These are phyloP conservation scores for Leptomonas pyrrhocoris DNA, from an alignment of 208 protist genomes.

Conservation along the genomic window DNA sequence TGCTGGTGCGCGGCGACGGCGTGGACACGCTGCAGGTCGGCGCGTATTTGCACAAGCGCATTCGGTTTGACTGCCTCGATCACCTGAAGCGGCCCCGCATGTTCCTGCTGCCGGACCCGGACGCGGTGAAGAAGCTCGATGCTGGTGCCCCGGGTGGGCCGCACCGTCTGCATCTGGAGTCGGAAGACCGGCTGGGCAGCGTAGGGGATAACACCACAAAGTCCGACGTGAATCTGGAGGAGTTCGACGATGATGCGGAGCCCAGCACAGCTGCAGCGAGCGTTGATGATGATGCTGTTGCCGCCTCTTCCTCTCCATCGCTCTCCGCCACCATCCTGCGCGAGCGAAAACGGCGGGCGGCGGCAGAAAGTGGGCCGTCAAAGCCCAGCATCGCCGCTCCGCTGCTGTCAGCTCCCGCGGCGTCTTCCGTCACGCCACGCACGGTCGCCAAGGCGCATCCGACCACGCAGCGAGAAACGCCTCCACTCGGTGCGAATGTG, in stretches of 20 bases:
- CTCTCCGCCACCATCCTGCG: slow-evolving; percentile 27
- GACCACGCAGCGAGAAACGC: neutral
- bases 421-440: neutral
- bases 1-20: slow-evolving; percentile 59
- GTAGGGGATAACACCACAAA: neutral
- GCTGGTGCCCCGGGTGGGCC: slow-evolving; percentile 1
- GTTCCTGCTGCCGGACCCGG: slow-evolving; percentile 24
- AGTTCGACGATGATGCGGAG: neutral
- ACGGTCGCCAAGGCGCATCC: neutral
- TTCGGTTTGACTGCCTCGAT: slow-evolving; percentile 51
- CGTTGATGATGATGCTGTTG: neutral
- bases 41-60: slow-evolving; percentile 41
- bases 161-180: slow-evolving; percentile 45
- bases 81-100: slow-evolving; percentile 62
- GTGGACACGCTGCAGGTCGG: slow-evolving; percentile 67
- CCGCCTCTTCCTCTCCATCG: neutral
- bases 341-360: slow-evolving; percentile 20
- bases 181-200: slow-evolving; percentile 45
- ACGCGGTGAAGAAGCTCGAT: neutral
- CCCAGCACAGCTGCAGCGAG: neutral
- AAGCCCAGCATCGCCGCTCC: neutral
- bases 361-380: neutral
- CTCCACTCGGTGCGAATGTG: neutral
- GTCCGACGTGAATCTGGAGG: neutral
- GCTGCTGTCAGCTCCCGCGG: neutral